phyloP scores from a whole-genome alignment of 2,329 filamentous ascomycete species.

The Fusarium sp. region DNA sequence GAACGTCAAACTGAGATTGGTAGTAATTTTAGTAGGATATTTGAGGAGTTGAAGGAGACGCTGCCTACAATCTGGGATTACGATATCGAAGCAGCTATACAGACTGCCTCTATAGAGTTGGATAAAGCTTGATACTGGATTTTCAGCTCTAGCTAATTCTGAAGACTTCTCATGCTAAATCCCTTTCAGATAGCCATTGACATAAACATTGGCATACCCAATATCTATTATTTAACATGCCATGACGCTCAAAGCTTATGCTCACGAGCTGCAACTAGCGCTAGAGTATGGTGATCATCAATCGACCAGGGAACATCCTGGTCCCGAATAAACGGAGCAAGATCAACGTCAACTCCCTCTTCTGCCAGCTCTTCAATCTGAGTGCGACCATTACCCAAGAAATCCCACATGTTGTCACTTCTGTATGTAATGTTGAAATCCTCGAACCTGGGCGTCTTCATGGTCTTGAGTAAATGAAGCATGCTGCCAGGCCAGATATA shows the following conservation, averaged over 20 bases:
- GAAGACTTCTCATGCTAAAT: background rate
- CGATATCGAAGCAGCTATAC: background rate
- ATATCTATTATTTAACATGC: too few relatives aligned
- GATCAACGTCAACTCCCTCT: background rate
- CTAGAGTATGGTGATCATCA: background rate
- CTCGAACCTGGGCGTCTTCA: background rate
- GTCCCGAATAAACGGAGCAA: background rate
- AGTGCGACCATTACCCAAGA: background rate
- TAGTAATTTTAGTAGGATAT: background rate
- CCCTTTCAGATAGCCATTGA: fast-evolving
- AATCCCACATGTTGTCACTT: background rate
- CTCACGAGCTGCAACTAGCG: too few relatives aligned
- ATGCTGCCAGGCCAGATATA: background rate
- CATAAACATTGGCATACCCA: background rate
- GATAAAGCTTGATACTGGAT: background rate
- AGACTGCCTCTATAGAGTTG: background rate
- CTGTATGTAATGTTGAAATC: background rate
- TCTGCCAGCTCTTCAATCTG: background rate
- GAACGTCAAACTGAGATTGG: background rate
- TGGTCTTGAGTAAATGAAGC: background rate
- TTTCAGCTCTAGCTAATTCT: fast-evolving
- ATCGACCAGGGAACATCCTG: background rate
- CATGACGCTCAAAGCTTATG: background rate
- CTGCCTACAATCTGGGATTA: background rate
- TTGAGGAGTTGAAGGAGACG: background rate